Percentiles rank a stretch among this genome's conserved stretches.
These are phyloP conservation scores for Ramularia endophylla DNA, from an alignment of 2,329 filamentous ascomycete genomes.

Conservation along the genomic window DNA sequence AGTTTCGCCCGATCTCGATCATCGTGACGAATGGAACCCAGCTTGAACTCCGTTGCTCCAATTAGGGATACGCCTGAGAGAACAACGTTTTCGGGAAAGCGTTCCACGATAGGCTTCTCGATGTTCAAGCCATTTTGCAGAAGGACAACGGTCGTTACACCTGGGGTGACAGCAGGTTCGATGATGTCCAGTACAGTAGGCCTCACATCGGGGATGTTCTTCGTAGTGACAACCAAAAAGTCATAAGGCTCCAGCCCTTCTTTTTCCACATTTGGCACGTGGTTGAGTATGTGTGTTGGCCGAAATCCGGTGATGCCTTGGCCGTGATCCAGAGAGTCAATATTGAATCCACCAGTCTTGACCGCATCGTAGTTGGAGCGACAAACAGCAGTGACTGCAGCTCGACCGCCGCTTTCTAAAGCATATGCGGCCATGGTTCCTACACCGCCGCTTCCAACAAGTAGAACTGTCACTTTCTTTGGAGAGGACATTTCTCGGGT, in stretches of 20 bases:
- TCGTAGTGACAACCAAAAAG: slow-evolving; percentile 53
- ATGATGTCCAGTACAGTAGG: slow-evolving; percentile 48
- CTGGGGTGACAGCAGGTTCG: slow-evolving; percentile 46
- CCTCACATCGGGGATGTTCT: slow-evolving; percentile 51
- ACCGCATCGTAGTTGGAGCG: slow-evolving; percentile 52
- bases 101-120: slow-evolving; percentile 46
- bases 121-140: slow-evolving; percentile 62
- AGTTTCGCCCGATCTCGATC: slow-evolving; percentile 47
- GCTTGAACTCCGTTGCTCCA: slow-evolving; percentile 44
- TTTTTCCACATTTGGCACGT: slow-evolving; percentile 42
- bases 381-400: slow-evolving; percentile 50
- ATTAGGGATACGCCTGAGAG: slow-evolving; percentile 51
- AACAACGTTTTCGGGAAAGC: slow-evolving; percentile 48
- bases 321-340: slow-evolving; percentile 53
- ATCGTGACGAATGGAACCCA: slow-evolving; percentile 48
- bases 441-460: slow-evolving; percentile 52
- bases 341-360: slow-evolving; percentile 44
- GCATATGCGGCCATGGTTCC: slow-evolving; percentile 53
- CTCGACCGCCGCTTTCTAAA: slow-evolving; percentile 46
- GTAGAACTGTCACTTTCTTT: slow-evolving; percentile 39
- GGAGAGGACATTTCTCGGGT: too few relatives aligned
- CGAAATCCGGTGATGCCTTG: slow-evolving; percentile 27
- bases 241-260: slow-evolving; percentile 38
- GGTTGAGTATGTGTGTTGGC: slow-evolving; percentile 38
- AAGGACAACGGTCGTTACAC: slow-evolving; percentile 50